Conservation (phyloP, 2,329 filamentous ascomycete species). For the Scolecobasidium constrictum region DNA sequence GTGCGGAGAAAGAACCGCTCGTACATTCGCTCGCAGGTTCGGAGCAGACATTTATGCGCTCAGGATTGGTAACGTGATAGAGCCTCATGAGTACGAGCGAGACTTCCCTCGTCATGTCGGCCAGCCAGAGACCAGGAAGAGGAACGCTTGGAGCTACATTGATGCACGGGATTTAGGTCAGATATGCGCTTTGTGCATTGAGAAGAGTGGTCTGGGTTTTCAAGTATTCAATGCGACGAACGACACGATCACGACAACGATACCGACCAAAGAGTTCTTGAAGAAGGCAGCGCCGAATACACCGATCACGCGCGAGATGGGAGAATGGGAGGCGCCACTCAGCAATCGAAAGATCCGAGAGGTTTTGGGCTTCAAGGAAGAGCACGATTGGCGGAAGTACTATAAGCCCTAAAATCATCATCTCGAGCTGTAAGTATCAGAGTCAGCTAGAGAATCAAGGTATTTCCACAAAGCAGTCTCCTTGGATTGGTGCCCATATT, state of each 20-base stretch:
- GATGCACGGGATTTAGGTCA: slow-evolving; percentile 51
- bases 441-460: too few species aligned
- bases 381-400: slow-evolving; percentile 46
- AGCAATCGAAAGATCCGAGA: slow-evolving; percentile 50
- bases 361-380: slow-evolving; percentile 47
- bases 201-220: slow-evolving; percentile 46
- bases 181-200: slow-evolving; percentile 45
- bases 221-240: slow-evolving; percentile 57
- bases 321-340: slow-evolving; percentile 47
- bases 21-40: slow-evolving; percentile 46
- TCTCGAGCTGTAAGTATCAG: too few species aligned
- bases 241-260: slow-evolving; percentile 45
- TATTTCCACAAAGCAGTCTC: too few species aligned
- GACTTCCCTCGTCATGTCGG: slow-evolving; percentile 42
- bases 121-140: slow-evolving; percentile 39
- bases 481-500: too few species aligned
- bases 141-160: slow-evolving; percentile 53
- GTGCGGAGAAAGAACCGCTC: slow-evolving; percentile 45
- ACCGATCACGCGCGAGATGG: slow-evolving; percentile 45
- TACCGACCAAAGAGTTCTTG: slow-evolving; percentile 42
- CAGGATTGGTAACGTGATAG: slow-evolving; percentile 50
- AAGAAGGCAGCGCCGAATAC: slow-evolving; percentile 38
- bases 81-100: slow-evolving; percentile 47
- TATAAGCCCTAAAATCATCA: slow-evolving; percentile 26
- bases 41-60: slow-evolving; percentile 48